Evolutionary conservation across 495 filamentous ascomycete genomes (phyloP).

Genomic region (Jackrogersella minutella): DNA sequence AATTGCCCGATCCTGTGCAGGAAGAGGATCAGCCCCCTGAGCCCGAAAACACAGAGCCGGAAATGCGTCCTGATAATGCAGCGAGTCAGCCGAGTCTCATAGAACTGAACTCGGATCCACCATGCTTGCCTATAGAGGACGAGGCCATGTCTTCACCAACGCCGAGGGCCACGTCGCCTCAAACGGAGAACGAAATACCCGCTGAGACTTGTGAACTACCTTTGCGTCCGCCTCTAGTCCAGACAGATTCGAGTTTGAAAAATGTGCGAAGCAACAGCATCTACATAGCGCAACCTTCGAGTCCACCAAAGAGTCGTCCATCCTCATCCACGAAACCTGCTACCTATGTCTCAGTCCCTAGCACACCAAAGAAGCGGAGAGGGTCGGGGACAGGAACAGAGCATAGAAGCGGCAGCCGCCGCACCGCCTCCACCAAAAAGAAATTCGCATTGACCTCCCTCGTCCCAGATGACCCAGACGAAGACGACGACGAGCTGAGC

Average conservation of each 20-base stretch:
- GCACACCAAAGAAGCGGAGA: conserved; percentile 38
- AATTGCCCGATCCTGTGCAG: not conserved
- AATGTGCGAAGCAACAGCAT: not conserved
- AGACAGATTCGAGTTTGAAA: not conserved
- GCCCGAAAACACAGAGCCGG: not conserved
- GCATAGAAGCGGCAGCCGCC: conserved; percentile 2
- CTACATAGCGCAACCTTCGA: not conserved
- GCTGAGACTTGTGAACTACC: conserved; percentile 4
- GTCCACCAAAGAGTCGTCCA: not conserved
- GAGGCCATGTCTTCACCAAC: not conserved
- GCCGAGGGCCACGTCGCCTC: not conserved
- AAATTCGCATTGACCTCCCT: conserved; percentile 36
- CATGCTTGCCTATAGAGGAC: not conserved
- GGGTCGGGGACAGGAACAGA: not conserved
- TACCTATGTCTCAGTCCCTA: conserved; percentile 7
- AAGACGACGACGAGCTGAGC: conserved; percentile 42
- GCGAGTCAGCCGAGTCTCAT: not conserved
- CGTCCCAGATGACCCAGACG: conserved; percentile 32
- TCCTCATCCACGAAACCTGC: not conserved
- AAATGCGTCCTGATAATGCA: not conserved
- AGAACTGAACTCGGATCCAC: not conserved
- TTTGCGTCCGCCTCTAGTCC: not conserved
- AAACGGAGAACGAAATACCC: not conserved
- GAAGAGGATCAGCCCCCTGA: not conserved
- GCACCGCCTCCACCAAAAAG: conserved; percentile 24